Conservation (phyloP, 495 filamentous ascomycete species). For the Aspergillus bertholletiae region DNA sequence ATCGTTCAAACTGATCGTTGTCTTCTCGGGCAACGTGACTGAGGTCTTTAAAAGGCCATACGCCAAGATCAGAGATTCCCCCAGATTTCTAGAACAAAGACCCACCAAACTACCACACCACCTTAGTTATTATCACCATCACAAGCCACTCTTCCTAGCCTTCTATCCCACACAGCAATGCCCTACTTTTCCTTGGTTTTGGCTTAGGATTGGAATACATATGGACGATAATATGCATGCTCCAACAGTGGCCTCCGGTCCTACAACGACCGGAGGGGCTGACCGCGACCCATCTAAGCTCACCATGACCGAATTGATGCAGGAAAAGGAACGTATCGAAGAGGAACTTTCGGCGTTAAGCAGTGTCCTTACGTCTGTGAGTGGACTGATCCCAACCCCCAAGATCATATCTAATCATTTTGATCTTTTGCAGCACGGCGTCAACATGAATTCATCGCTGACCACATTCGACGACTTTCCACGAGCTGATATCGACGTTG, state of each 20-base stretch:
- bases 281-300: conserved; percentile 53
- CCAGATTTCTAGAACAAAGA: conserved; percentile 1
- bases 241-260: conserved; percentile 70
- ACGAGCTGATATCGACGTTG: conserved; percentile 88
- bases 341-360: conserved; percentile 79
- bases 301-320: conserved; percentile 60
- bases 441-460: conserved; percentile 86
- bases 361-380: conserved; percentile 81
- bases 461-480: conserved; percentile 93
- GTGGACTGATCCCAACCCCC: conserved; percentile 17
- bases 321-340: conserved; percentile 78
- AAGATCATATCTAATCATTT: not conserved
- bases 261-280: conserved; percentile 48
- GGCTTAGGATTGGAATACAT: conserved; percentile 36
- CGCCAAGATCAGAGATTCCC: conserved; percentile 1
- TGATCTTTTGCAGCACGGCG: conserved; percentile 63
- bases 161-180: conserved; percentile 2
- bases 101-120: conserved; percentile 6
- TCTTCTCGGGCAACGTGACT: not conserved
- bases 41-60: not conserved
- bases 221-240: conserved; percentile 72
- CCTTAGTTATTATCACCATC: not conserved
- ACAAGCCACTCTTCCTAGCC: not conserved
- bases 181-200: not conserved
- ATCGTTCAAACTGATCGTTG: too few species aligned